Evolutionary conservation across 1,139 yeast species (phyloP).

Genomic region (Saccharomyces hybrid): DNA sequence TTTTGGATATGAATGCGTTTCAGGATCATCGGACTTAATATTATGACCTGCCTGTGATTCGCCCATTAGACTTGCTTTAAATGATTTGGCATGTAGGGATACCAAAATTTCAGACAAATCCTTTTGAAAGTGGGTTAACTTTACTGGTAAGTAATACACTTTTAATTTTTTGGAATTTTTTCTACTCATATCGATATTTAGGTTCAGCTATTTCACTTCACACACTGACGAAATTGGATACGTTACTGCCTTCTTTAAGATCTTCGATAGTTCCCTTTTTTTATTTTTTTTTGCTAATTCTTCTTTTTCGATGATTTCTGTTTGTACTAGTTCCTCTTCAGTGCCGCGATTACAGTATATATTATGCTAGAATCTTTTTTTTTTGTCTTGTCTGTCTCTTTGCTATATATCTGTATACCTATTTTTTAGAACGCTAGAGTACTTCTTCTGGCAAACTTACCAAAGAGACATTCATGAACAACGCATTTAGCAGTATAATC

Average conservation of each 20-base stretch:
- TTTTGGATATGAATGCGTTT: slow-evolving; percentile 11
- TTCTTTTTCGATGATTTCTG: not conserved
- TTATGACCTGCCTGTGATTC: slow-evolving; percentile 5
- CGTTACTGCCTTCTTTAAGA: not conserved
- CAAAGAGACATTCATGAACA: not conserved
- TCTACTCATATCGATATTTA: not conserved
- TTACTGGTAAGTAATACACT: slow-evolving; percentile 48
- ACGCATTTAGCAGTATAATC: slow-evolving; percentile 1
- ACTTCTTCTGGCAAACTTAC: not conserved
- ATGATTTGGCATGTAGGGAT: slow-evolving; percentile 43
- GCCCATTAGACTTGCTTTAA: slow-evolving; percentile 19
- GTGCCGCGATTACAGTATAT: not conserved
- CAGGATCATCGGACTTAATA: not conserved
- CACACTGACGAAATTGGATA: not conserved
- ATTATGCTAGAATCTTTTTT: not conserved
- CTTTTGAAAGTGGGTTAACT: slow-evolving; percentile 47
- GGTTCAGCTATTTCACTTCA: not conserved
- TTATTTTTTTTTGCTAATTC: not conserved
- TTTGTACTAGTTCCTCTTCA: not conserved
- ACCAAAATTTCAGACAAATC: slow-evolving; percentile 51
- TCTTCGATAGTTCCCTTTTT: not conserved
- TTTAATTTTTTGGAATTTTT: slow-evolving; percentile 10
- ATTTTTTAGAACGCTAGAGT: not conserved
- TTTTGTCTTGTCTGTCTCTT: not conserved
- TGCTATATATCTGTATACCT: not conserved